Evolutionary conservation across 1,284 basidiomycete genomes (phyloP), one percentile per base, ranked within the genome.

Genomic region (Cryptococcus sp.): DNA sequence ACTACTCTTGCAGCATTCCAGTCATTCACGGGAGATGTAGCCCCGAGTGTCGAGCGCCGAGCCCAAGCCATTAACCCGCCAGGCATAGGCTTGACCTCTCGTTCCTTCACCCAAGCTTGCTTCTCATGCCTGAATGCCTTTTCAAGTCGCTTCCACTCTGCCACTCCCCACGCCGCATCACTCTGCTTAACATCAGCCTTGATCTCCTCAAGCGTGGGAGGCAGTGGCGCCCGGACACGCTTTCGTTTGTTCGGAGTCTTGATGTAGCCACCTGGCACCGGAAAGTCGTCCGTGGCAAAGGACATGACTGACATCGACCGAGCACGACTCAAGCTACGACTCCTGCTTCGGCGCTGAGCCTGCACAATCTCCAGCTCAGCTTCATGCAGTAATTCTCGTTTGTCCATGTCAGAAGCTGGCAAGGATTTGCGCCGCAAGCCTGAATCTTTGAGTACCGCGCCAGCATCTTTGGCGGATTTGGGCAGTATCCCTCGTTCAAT

Each of bases 1-100:
- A 91, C 80, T 40, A 81, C 72, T 72, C 86, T 88, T 86, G 87
- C 89, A 57, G 87, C 85, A 26, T 85, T 83, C 70, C 87, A 89
- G 7, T 82, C 81, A 86, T 87, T 11, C 41, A 4, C n/a, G n/a
- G 41, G 41, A 41, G 39, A 19, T 19, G 45, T 2, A 1, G 44
- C 6, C 3, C 57, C 57, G 25, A 61, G 56, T 10, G 62, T 59
- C 23, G 43, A 52, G 47, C 59, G 51, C 52, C 56, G 65, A n/a
- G 67, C 64, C 66, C 65, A 71, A 4, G 62, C 55, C 20, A 66
- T 50, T 29, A 65, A 41, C 17, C 68, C 61, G 19, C 38, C 23
- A 10, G 68, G 66, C 10, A 69, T 52, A 17, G 62, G 49, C 15
- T 72, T 70, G 39, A 70, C 61, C 29, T 70, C 58, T 13, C 69